phyloP scores from a whole-genome alignment of 257 asterid genomes.

The Penstemon davidsonii region DNA sequence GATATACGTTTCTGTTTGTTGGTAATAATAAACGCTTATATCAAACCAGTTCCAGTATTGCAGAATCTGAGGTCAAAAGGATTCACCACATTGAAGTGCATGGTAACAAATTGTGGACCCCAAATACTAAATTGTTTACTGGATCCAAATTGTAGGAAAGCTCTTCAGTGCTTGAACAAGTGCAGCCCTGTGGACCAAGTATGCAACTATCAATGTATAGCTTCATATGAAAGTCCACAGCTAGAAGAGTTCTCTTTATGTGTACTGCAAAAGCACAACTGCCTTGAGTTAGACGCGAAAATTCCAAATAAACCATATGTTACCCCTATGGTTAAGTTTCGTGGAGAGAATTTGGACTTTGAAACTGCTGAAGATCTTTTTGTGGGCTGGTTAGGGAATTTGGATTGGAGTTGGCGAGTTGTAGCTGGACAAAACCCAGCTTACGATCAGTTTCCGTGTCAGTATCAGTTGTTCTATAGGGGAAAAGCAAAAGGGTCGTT shows the following conservation, averaged over 20 bases:
- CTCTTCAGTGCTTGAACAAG: slow-evolving; percentile 82
- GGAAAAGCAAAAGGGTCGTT: slow-evolving; percentile 89
- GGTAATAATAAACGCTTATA: slow-evolving; percentile 74
- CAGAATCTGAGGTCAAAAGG: slow-evolving; percentile 89
- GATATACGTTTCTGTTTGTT: slow-evolving; percentile 84
- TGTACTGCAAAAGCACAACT: slow-evolving; percentile 79
- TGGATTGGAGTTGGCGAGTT: slow-evolving; percentile 96
- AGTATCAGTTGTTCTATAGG: slow-evolving; percentile 82
- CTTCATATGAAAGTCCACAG: slow-evolving; percentile 74
- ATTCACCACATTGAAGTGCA: slow-evolving; percentile 72
- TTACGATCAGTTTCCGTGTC: slow-evolving; percentile 96
- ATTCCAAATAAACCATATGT: slow-evolving; percentile 76
- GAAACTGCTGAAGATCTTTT: slow-evolving; percentile 91
- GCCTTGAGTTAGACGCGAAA: slow-evolving; percentile 77
- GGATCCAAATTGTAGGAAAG: slow-evolving; percentile 82
- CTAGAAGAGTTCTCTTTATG: slow-evolving; percentile 85
- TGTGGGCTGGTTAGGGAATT: slow-evolving; percentile 79
- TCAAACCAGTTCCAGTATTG: slow-evolving; percentile 67
- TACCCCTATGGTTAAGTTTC: slow-evolving; percentile 57
- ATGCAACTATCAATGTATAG: slow-evolving; percentile 81
- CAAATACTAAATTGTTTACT: slow-evolving; percentile 77
- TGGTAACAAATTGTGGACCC: slow-evolving; percentile 79
- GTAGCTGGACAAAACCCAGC: slow-evolving; percentile 98
- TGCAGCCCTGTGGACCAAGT: slow-evolving; percentile 97
- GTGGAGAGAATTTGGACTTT: slow-evolving; percentile 54